Base-by-base conservation (phyloP, 805 yeast species). In the Candida endomychidarum region DNA sequence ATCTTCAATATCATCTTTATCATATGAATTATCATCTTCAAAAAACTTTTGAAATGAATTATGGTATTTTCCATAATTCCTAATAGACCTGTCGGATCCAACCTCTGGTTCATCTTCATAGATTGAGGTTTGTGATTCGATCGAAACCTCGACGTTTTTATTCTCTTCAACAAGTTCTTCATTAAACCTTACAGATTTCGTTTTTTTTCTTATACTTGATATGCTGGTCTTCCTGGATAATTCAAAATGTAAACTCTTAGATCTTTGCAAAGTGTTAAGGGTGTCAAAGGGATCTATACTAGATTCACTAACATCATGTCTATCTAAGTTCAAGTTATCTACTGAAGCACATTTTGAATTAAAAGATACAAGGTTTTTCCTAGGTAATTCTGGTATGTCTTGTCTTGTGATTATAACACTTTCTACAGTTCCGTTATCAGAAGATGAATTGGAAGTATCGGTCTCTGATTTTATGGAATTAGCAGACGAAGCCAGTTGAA, bases 201-300 rank as follows among this genome's bases (percentile, higher is more conserved):
- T 29, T 32, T 38, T 42, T 34, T 42, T 49, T 12, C 27, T 39
- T 10, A 46, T 37, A 24, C 30, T 41, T 14, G 37, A 16, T 4
- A 48, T 29, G 23, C 51, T 45, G n/a, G 43, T 37, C 25, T 40
- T 42, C 17, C 40, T 26, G 9, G 16, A 3, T 2, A 27, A 41
- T 1, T 34, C 39, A 8, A 46, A 28, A 12, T 38, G 33, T 24
- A 47, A 43, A 18, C 55, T 54, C 25, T 45, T 52, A 17, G 52
- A 46, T 37, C 50, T 35, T 22, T 42, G 44, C n/a, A 54, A 36
- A 4, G 42, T 30, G 31, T 40, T 25, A 19, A 37, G 34, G 19
- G 37, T 29, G 5, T 54, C 58, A 37, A 51, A 54, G 0, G 58
- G 57, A 36, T 54, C 56, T 6, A 52, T 51, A 38, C 57, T 54